Evolutionary conservation across 225 moss, liverwort and hornwort genomes (phyloP), one percentile per base, ranked within the genome.

Genomic region (Polytrichum formosum): DNA sequence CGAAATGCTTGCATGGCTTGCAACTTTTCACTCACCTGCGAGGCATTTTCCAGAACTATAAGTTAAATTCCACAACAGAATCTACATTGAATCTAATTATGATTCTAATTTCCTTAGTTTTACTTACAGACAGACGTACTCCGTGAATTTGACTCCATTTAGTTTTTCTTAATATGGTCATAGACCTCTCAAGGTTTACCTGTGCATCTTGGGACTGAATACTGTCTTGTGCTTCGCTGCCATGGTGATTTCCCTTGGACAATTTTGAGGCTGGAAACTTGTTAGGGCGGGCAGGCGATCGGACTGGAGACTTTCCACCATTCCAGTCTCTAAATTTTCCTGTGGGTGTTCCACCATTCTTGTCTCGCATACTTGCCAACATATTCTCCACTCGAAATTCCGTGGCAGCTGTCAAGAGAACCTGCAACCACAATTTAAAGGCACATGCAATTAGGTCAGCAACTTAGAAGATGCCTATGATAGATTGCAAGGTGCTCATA

Each of bases 311-410:
- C 61, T 68, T 79, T 30, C 60, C 29, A 61, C 67, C 67, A 3
- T 9, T 46, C 76, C 78, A 78, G 54, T 74, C 2, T 63, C 0
- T 16, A 28, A 55, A n/a, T 60, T 25, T 61, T 67, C 37, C 73
- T 21, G 19, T 66, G 25, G 84, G 72, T 61, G 74, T 53, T 70
- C 67, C 65, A 5, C 71, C 54, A 72, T 80, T 78, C 10, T 71
- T 63, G 6, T 80, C 71, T 31, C 80, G 76, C 28, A 91, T 72
- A 63, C 65, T 88, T 28, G 90, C 91, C 54, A 93, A 63, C 75
- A 95, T 86, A 22, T 63, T 85, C 68, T 90, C 79, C 26, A 91
- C 82, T 71, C 86, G 83, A 17, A 80, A 69, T 59, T 91, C 83
- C 37, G 75, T 88, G 56, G 75, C 29, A 18, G 86, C 70, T 7